These are phyloP conservation scores for Samsoniella hepiali DNA, from an alignment of 2,329 filamentous ascomycete genomes.

Conservation along the genomic window DNA sequence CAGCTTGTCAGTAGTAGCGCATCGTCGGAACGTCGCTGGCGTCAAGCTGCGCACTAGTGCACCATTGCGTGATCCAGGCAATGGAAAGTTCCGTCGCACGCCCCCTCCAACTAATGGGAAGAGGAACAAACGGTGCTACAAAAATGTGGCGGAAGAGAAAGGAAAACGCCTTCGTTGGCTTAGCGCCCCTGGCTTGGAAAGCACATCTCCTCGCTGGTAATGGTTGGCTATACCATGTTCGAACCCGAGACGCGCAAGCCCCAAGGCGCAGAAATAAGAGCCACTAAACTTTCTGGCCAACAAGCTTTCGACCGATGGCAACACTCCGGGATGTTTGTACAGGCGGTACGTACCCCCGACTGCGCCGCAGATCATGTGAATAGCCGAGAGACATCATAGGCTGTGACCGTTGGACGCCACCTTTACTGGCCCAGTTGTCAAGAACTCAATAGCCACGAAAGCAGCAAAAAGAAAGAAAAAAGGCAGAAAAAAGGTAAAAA, in stretches of 20 bases:
- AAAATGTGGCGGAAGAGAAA: too few species aligned
- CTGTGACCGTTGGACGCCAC: not conserved
- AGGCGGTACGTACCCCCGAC: too few species aligned
- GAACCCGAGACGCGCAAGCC: too few species aligned
- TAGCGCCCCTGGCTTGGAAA: too few species aligned
- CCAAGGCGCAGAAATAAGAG: too few species aligned
- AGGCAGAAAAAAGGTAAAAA: not conserved
- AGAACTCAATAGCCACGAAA: not conserved
- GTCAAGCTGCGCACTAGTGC: slow-evolving; percentile 1
- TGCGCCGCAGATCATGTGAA: too few species aligned
- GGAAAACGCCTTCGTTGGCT: not conserved
- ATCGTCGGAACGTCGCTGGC: slow-evolving; percentile 2
- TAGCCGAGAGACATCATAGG: not conserved
- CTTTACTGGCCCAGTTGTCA: not conserved
- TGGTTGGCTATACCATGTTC: too few species aligned
- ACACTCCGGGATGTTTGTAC: too few species aligned
- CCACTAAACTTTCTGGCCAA: too few species aligned
- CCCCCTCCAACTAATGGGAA: not conserved
- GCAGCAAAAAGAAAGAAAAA: not conserved
- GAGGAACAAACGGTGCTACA: too few species aligned
- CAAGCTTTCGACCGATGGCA: too few species aligned
- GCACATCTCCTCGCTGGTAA: too few species aligned
- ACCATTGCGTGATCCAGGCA: not conserved
- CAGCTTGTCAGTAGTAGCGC: not conserved
- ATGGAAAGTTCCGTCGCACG: slow-evolving; percentile 7